A percentile compares a stretch with the other conserved stretches of the same genome.
These are phyloP conservation scores for Ophiostoma pallidulum DNA, from an alignment of 2,329 filamentous ascomycete genomes.

Conservation along the genomic window DNA sequence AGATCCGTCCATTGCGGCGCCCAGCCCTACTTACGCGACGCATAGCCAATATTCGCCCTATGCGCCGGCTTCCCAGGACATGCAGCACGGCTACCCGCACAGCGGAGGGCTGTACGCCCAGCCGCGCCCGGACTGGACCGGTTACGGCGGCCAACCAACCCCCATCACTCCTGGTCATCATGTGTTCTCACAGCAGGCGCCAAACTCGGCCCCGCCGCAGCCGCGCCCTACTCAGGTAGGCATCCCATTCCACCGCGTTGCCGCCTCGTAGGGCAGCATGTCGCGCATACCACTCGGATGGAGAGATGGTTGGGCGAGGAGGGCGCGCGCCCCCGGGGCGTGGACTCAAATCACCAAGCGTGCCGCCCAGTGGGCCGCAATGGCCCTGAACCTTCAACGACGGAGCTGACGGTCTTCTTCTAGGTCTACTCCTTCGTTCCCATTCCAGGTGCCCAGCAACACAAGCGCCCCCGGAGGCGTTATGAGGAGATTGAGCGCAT, in stretches of 20 bases:
- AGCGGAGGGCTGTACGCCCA: slow-evolving; percentile 56
- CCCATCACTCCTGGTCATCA: slow-evolving; percentile 43
- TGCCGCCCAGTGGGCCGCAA: no score
- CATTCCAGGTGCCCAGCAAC: slow-evolving; percentile 92
- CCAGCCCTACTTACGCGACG: slow-evolving; percentile 70
- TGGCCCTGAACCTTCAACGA: no score
- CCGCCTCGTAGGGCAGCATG: no score
- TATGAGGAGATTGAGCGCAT: slow-evolving; percentile 99
- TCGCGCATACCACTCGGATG: no score
- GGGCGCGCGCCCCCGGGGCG: no score
- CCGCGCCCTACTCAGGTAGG: slow-evolving; percentile 52
- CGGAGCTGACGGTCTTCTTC: slow-evolving; percentile 19
- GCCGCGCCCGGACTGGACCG: slow-evolving; percentile 65
- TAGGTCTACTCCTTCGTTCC: slow-evolving; percentile 97
- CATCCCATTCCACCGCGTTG: slow-evolving; percentile 11
- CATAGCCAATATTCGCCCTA: slow-evolving; percentile 82
- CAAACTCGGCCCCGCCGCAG: slow-evolving; percentile 45
- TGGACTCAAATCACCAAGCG: no score
- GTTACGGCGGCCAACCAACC: slow-evolving; percentile 48
- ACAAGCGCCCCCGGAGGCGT: slow-evolving; percentile 84
- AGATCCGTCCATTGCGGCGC: slow-evolving; percentile 95
- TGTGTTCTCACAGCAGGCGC: slow-evolving; percentile 47
- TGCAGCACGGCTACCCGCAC: slow-evolving; percentile 67
- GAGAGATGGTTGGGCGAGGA: no score
- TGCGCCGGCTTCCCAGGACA: slow-evolving; percentile 70